Conservation (phyloP, 768 basidiomycete species). For the Tulasnella sp. region DNA sequence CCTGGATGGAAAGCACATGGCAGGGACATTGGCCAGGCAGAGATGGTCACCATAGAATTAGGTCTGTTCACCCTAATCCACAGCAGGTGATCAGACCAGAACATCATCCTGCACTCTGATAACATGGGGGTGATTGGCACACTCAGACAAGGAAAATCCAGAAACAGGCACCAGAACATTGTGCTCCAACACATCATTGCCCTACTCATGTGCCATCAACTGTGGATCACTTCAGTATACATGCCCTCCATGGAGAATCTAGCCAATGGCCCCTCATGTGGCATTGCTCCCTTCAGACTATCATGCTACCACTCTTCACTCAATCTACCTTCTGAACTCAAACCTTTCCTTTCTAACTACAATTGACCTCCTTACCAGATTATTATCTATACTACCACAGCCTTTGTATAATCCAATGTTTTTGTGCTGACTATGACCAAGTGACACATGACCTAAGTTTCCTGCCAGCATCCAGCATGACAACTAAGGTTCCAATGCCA, state of each 20-base stretch:
- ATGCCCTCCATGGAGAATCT: background rate
- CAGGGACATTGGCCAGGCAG: slow-evolving; percentile 5
- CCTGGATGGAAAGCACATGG: slow-evolving; percentile 1
- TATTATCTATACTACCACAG: too few species aligned
- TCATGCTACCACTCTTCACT: too few species aligned
- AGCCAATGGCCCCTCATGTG: background rate
- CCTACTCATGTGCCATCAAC: background rate
- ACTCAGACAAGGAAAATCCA: background rate
- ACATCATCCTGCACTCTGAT: background rate
- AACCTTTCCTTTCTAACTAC: background rate
- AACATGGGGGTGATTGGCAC: background rate
- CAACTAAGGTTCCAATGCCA: too few species aligned
- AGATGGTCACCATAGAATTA: slow-evolving; percentile 1
- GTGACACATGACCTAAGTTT: too few species aligned
- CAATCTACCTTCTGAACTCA: background rate
- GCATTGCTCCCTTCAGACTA: background rate
- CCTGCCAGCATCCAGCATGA: too few species aligned
- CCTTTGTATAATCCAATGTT: too few species aligned
- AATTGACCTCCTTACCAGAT: too few species aligned
- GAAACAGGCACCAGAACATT: background rate
- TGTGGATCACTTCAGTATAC: background rate
- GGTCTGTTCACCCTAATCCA: background rate
- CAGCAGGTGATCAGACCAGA: background rate
- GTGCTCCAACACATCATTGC: background rate
- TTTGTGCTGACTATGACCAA: too few species aligned